A percentile compares a stretch with the other conserved stretches of the same genome.
Evolutionary conservation across 179 eudicot genomes (phyloP).

Genomic region (Spergularia azorica): DNA sequence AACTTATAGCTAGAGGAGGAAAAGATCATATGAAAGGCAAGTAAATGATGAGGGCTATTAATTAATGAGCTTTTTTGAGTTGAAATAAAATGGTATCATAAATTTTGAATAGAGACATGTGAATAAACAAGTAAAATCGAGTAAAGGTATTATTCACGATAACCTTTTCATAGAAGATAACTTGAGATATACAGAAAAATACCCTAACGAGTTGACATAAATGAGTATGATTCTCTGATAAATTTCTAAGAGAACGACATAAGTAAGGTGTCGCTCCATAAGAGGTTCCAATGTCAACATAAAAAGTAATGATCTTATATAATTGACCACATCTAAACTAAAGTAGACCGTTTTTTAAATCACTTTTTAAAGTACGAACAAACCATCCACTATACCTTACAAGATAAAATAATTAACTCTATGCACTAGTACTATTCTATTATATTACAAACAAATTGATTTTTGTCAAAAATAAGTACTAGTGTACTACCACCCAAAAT

Average conservation of each 20-base stretch:
- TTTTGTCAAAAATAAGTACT: too few relatives aligned
- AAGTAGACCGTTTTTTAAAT: background rate
- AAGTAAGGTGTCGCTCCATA: background rate
- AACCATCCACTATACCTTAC: background rate
- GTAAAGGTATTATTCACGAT: background rate
- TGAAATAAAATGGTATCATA: too few relatives aligned
- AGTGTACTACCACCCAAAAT: too few relatives aligned
- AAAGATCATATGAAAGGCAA: slow-evolving; percentile 2
- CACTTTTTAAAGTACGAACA: background rate
- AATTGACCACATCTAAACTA: background rate
- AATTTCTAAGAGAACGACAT: background rate
- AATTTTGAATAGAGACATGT: background rate
- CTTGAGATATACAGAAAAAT: background rate
- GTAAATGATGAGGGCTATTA: too few relatives aligned
- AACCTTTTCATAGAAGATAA: background rate
- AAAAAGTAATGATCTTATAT: background rate
- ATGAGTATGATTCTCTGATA: background rate
- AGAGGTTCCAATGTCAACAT: background rate
- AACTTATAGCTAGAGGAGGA: too few relatives aligned
- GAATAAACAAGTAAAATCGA: background rate
- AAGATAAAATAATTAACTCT: background rate
- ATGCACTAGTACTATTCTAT: background rate
- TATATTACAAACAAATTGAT: background rate
- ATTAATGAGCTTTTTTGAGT: too few relatives aligned
- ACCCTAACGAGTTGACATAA: background rate